Evolutionary conservation across 2,329 filamentous ascomycete genomes (phyloP).

Genomic region (Bipolaris sorokiniana): DNA sequence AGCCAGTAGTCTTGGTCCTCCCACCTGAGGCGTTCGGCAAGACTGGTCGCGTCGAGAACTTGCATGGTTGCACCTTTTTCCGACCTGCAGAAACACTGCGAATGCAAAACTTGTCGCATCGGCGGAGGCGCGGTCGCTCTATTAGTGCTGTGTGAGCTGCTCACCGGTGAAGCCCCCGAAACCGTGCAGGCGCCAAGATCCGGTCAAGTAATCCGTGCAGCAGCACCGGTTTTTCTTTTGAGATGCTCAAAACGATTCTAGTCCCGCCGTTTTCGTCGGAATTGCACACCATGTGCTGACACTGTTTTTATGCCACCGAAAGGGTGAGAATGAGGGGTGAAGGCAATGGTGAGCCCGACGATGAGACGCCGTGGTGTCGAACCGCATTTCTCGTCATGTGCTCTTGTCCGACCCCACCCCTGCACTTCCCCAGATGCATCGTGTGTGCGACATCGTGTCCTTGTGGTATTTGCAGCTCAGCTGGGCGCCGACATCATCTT

Average conservation of each 20-base stretch:
- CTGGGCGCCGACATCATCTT: slow-evolving; percentile 5
- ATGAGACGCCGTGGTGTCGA: not conserved
- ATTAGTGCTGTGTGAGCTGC: slow-evolving; percentile 17
- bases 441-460: slow-evolving; percentile 11
- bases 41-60: slow-evolving; percentile 34
- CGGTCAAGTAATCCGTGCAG: slow-evolving; percentile 13
- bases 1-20: slow-evolving; percentile 44
- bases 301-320: not conserved
- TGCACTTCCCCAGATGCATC: slow-evolving; percentile 1
- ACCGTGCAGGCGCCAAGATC: slow-evolving; percentile 13
- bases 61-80: slow-evolving; percentile 29
- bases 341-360: not conserved
- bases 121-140: slow-evolving; percentile 16
- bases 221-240: slow-evolving; percentile 6
- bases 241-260: slow-evolving; percentile 1
- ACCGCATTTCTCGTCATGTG: not conserved
- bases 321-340: not conserved
- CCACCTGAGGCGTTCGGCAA: slow-evolving; percentile 37
- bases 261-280: not conserved
- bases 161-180: slow-evolving; percentile 23
- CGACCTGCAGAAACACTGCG: slow-evolving; percentile 17
- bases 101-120: slow-evolving; percentile 13
- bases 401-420: slow-evolving; percentile 8
- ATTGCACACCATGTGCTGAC: not conserved
- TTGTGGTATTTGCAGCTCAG: slow-evolving; percentile 4